Evolutionary conservation across 192 early-diverging fungal genomes (phyloP), one percentile per base, ranked within the genome.

Genomic region (Podila horticola): DNA sequence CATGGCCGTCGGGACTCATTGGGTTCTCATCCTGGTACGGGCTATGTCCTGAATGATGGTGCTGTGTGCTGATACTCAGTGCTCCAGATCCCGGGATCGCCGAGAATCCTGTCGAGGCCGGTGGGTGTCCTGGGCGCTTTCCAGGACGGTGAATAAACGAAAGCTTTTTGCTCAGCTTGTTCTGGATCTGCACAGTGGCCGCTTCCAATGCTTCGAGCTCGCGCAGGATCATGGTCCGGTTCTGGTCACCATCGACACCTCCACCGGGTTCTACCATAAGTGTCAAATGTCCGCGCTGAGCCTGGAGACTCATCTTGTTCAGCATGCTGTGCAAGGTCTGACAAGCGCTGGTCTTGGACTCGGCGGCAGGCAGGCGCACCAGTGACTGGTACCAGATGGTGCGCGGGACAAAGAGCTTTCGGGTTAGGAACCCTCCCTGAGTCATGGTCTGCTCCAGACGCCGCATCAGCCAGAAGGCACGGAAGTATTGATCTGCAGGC

Each of bases 391-490:
- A 73, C 84, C 84, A 85, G 29, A 83, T 61, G 50, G 72, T 19
- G 5, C 51, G 62, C n/a, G 84, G 84, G 15, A 85, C 66, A 62
- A 66, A 82, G 30, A 85, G 61, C 49, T 74, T 76, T 13, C 50
- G 58, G 20, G 79, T 82, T 19, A 85, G 52, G 63, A 82, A 85
- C 19, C 84, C 84, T 6, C 84, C 84, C 3, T 52, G 66, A 7
- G 81, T 79, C 84, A 85, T 85, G 34, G 84, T 85, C 58, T 77
- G 75, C 38, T 83, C 79, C 24, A 85, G 41, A 24, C 71, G 51
- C n/a, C 64, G 74, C 69, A 85, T 83, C 22, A 85, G 51, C 84
- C 84, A 85, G 67, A 83, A 85, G 19, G 67, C 74, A 22, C 79
- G 82, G 29, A 85, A 62, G 68, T 67, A 79, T 62, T 72, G 62